Base-by-base conservation (phyloP, 108 stramenopile genomes). In the Cyclotella sp. region DNA sequence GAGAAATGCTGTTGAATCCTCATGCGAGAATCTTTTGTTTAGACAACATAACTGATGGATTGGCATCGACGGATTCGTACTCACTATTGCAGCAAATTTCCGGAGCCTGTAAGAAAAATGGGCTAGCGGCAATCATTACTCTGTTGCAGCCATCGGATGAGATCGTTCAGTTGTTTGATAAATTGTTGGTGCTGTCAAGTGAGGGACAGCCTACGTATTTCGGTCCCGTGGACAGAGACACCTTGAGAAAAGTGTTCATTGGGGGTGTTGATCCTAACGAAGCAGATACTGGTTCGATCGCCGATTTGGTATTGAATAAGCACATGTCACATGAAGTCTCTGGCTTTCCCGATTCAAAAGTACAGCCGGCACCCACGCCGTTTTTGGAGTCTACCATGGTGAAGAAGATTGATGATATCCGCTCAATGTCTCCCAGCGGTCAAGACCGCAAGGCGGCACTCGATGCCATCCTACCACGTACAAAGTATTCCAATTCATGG, bases 41-140 rank as follows among this genome's bases (percentile, higher is more conserved):
- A 11, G 83, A 84, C 19, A 84, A 84, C 43, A 84, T 84, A 42
- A 84, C 83, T 0, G 83, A 84, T 52, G 83, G 83, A 16, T 53
- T 84, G 6, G 57, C 83, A 10, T 80, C 72, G 0, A 76, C 61
- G 1, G 83, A 84, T 53, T 84, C 83, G 7, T 24, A 70, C 51
- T 57, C 47, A 9, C 45, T 84, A 21, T 67, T 84, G 51, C 34
- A 72, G 39, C 51, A 82, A 16, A 29, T 75, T 21, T 44, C 61
- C 13, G 41, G 46, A 29, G 67, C 77, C 27, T 83, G 76, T 52
- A 52, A 77, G 3, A 29, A 63, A 53, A 40, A 55, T 27, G 43
- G 66, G 6, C 16, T 59, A 26, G 68, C 57, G 6, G 61, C 75
- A 24, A 39, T 79, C 24, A 70, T 84, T 42, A 53, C 78, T 3